Base-by-base conservation (phyloP, 768 basidiomycete species). In the Termitomyces sp. region DNA sequence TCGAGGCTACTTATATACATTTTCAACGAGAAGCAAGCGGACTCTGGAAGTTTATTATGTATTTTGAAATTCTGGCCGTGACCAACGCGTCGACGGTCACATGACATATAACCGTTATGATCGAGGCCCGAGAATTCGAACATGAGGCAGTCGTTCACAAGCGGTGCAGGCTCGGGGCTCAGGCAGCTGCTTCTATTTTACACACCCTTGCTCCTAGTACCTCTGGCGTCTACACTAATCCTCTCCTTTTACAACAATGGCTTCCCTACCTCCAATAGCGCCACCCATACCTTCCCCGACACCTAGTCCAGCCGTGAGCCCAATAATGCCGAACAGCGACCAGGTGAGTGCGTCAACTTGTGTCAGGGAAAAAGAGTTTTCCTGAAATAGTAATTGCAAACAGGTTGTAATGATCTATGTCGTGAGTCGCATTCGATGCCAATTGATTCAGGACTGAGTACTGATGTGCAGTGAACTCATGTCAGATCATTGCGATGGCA, bases 341-440 rank as follows among this genome's bases (percentile, higher is more conserved):
- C 89, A 91, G 80, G 88, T 86, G 30, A 30, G 88, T 86, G 59
- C 53, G 82, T 59, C 55, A 59, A 56, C 53, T 61, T 34, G 42
- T 54, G 51, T 46, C 57, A 60, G 10, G 34, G 32, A 58, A 59
- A 58, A 59, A 37, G 46, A 39, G 56, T 44, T 16, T 57, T 58
- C 58, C 57, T 65, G 57, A 55, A 55, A 56, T 62, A 63, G 62
- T 59, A 64, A 62, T 55, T 58, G 61, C 64, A 60, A 70, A 64
- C 71, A 90, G 89, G 82, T 86, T 56, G 86, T 89, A 43, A 84
- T 89, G 34, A 74, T 91, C 62, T 91, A 89, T 64, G 88, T 90
- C 56, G 89, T 90, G 72, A 64, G 88, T 80, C 55, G 32, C 55
- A 45, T 20, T 56, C 34, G 14, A 40, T 36, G 16, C 51, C 16